These are phyloP conservation scores for Cordyceps tenuipes DNA, from an alignment of 2,329 filamentous ascomycete species.

Conservation along the genomic window DNA sequence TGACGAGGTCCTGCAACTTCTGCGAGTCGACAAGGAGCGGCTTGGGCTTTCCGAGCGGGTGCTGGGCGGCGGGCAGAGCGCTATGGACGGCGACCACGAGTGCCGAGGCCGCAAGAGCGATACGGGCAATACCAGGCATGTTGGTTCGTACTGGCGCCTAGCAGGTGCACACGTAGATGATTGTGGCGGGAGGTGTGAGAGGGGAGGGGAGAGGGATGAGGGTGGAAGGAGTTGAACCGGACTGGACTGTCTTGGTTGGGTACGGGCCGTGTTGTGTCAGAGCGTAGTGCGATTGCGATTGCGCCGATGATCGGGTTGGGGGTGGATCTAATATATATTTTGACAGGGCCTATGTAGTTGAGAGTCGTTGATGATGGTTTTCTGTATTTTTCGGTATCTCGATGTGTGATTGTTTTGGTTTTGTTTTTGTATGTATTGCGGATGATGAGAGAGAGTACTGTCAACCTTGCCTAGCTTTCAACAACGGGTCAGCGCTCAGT, in stretches of 20 bases:
- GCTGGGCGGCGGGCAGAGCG: neutral
- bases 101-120: neutral
- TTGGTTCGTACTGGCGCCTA: neutral
- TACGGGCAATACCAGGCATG: neutral
- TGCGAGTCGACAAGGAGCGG: constrained; percentile 43
- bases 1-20: constrained; percentile 49
- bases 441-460: too few species aligned
- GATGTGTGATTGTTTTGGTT: too few species aligned
- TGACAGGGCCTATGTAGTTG: too few species aligned
- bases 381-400: too few species aligned
- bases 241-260: neutral
- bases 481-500: too few species aligned
- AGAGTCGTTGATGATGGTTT: too few species aligned
- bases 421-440: too few species aligned
- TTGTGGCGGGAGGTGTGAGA: neutral
- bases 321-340: neutral
- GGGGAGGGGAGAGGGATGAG: neutral
- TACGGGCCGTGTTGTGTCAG: neutral
- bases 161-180: too few species aligned
- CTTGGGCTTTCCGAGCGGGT: constrained; percentile 12
- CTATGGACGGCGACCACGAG: neutral
- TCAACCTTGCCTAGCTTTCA: too few species aligned
- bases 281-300: neutral
- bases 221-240: neutral
- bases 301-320: neutral